Conservation (phyloP, 495 filamentous ascomycete species). For the Penicillium nucicola region DNA sequence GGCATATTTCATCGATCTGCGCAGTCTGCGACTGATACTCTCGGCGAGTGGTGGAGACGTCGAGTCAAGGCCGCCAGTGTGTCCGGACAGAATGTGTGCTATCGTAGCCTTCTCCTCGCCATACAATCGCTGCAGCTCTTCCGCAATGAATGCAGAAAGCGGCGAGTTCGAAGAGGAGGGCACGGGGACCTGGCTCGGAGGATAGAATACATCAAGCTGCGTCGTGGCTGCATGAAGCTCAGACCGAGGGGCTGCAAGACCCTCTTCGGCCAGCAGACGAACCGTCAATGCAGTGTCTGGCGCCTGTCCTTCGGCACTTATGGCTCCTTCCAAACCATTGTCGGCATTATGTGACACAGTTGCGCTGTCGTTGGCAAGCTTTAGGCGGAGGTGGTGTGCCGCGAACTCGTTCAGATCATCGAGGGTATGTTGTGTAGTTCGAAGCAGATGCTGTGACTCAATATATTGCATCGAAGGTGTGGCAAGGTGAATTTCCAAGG, state of each 20-base stretch:
- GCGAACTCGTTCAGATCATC: conserved; percentile 91
- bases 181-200: conserved; percentile 68
- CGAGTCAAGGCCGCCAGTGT: conserved; percentile 26
- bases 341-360: conserved; percentile 3
- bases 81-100: conserved; percentile 68
- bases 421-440: conserved; percentile 82
- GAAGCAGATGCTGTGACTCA: conserved; percentile 75
- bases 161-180: conserved; percentile 66
- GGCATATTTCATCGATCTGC: conserved; percentile 84
- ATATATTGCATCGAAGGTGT: conserved; percentile 61
- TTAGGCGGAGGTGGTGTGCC: conserved; percentile 80
- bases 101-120: conserved; percentile 88
- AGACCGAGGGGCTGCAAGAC: conserved; percentile 48
- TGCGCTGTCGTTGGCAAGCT: conserved; percentile 52
- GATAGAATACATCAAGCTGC: conserved; percentile 75
- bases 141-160: conserved; percentile 77
- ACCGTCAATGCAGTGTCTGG: conserved; percentile 65
- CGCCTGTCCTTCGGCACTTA: conserved; percentile 13
- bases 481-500: conserved; percentile 76
- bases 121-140: conserved; percentile 74
- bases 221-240: conserved; percentile 65
- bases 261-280: conserved; percentile 62
- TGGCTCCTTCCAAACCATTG: background rate
- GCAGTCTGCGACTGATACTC: conserved; percentile 58
- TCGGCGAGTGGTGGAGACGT: conserved; percentile 47